Percentiles rank a stretch among this genome's conserved stretches.
Evolutionary conservation across 371 early-diverging fungal genomes (phyloP).

Genomic region (Mucor velutinosus): DNA sequence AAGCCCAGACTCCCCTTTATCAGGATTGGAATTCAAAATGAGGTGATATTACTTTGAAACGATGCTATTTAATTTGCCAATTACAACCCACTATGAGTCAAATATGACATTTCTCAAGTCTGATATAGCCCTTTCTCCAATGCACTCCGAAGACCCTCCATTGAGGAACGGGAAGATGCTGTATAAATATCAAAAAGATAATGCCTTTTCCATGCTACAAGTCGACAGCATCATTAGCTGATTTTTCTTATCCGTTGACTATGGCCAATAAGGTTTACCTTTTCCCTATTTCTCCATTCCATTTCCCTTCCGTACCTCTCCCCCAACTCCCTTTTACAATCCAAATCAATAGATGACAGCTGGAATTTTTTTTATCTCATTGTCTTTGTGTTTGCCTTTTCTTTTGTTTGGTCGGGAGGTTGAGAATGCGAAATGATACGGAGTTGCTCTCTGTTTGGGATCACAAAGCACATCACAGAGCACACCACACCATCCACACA

Average conservation of each 20-base stretch:
- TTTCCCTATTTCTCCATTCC: background rate
- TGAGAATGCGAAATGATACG: background rate
- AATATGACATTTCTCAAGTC: background rate
- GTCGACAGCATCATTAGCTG: background rate
- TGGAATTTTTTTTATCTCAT: background rate
- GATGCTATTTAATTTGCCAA: background rate
- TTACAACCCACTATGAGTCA: background rate
- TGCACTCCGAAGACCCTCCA: background rate
- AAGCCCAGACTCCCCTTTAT: background rate
- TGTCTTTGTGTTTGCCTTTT: background rate
- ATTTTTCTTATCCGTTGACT: background rate
- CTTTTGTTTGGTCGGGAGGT: background rate
- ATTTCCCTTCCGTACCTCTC: background rate
- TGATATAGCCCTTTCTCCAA: background rate
- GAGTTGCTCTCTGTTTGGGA: background rate
- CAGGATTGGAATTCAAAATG: background rate
- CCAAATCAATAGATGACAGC: background rate
- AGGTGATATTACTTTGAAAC: background rate
- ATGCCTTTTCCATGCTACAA: background rate
- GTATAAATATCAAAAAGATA: conserved; percentile 1
- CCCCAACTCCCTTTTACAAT: background rate
- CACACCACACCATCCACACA: background rate
- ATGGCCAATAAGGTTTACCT: background rate
- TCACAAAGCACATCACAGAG: background rate
- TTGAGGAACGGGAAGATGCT: background rate